Base-by-base conservation (phyloP, 2,329 filamentous ascomycete species). In the Xylaria sp. region DNA sequence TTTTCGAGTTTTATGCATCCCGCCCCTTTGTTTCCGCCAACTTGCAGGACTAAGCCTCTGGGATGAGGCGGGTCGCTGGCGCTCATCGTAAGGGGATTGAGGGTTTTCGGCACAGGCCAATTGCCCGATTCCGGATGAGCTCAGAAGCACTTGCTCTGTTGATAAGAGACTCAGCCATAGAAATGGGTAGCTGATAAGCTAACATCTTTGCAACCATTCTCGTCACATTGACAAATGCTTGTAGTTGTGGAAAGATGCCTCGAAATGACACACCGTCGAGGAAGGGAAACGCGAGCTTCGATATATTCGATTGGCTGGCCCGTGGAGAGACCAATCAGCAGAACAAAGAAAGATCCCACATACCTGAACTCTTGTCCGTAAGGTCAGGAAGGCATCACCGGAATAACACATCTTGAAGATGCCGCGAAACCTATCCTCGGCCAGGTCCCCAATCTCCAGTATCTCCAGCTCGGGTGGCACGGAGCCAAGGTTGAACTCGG, bases 391-490 rank as follows among this genome's bases (percentile, higher is more conserved):
- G 24, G 94, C 93, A 76, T 99, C 93, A 63, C 94, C 94, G 1
- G 90, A 86, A 72, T 99, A 99, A 72, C 89, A 93, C 93, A 99
- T 97, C 75, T 97, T 97, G 82, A 99, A 99, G 65, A 99, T 97
- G 70, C 94, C 94, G 54, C 94, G 85, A 73, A 99, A 99, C 48
- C 93, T 83, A 78, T 99, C 94, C 76, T 97, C 94, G 48, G 94
- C 94, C 71, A 99, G 79, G 74, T 99, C 94, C 53, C 94, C 94
- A 73, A 99, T 96, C 79, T 99, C 94, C 62, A 99, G 77, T 61
- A 99, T 97, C 76, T 99, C 94, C 67, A 99, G 78, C 70, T 97
- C 91, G 9, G 94, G 94, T 43, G 94, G 93, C 45, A 95, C 91
- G 57, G 91, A 92, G 70, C 94, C 94, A 59, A 99, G 83, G 75